Evolutionary conservation across 2,329 filamentous ascomycete species (phyloP), one percentile per base, ranked within the genome.

Genomic region (Beauveria rudraprayagi): DNA sequence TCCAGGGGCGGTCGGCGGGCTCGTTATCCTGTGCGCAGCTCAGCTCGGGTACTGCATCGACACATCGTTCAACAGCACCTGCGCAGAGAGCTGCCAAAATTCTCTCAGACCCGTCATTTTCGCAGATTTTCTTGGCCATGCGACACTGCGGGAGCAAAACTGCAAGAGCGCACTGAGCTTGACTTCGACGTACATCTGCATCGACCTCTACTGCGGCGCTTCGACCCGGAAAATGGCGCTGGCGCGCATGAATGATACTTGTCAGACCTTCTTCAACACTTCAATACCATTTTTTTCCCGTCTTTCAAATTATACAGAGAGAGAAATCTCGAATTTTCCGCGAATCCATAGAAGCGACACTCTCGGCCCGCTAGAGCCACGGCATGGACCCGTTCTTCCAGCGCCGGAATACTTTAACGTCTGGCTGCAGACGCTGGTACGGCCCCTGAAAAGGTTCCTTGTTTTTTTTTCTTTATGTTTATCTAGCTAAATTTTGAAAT

Each of bases 141-240:
- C 17, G 6, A 16, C 17, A 16, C 16, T 2, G 2, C 24, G 34
- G 16, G 56, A 53, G 48, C 48, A 53, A 22, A 11, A 17, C 2
- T 60, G 56, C 41, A 40, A 22, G 41, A 60, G 56, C n/a, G 43
- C 8, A 17, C 26, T 60, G 37, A 53, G 47, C 47, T 14, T 60
- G 48, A 34, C 41, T 3, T 60, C 56, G 11, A 53, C 19, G 5
- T 60, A 53, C 40, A 37, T 60, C 26, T 60, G 56, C 26, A 9
- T 52, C 22, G 56, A 60, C 40, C 11, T 60, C 47, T 16, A 60
- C 56, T 60, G 56, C 56, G 56, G 56, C 37, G 48, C 19, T 3
- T 5, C 40, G n/a, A 52, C 48, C 4, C 47, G 48, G 7, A 0
- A 6, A 1, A 9, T 52, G 37, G 56, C 47, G 11, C 34, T 51